phyloP scores from a whole-genome alignment of 129 eudicot species.

The Saposhnikovia divaricata region DNA sequence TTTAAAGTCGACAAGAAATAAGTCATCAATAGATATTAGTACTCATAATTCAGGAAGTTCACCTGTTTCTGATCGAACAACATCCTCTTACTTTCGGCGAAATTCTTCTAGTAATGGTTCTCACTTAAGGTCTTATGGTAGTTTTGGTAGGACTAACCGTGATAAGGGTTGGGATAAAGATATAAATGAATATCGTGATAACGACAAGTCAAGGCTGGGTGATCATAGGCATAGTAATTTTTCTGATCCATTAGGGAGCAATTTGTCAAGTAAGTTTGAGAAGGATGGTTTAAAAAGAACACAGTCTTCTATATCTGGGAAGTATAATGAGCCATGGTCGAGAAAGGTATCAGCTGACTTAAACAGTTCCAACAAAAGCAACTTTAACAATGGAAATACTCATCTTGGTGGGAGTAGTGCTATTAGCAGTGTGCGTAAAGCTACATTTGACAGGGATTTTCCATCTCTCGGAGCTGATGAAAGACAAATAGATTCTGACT shows the following conservation, averaged over 20 bases:
- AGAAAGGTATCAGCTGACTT: constrained; percentile 37
- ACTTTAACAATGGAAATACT: constrained; percentile 30
- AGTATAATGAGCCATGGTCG: constrained; percentile 50
- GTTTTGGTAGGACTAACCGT: constrained; percentile 56
- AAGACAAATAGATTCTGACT: constrained; percentile 38
- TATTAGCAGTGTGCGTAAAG: constrained; percentile 33
- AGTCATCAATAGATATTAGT: constrained; percentile 32
- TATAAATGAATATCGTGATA: constrained; percentile 32
- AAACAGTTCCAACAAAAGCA: constrained; percentile 30
- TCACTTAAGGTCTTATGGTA: constrained; percentile 26
- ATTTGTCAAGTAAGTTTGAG: constrained; percentile 45
- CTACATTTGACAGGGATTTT: constrained; percentile 70
- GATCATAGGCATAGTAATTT: constrained; percentile 46
- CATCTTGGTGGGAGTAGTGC: constrained; percentile 25
- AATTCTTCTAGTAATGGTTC: constrained; percentile 74
- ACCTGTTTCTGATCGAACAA: constrained; percentile 48
- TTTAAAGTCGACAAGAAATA: constrained; percentile 43
- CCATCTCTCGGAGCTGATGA: constrained; percentile 85
- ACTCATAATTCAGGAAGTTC: constrained; percentile 49
- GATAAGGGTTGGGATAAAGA: constrained; percentile 70
- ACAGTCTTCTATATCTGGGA: constrained; percentile 60
- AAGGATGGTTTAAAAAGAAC: constrained; percentile 70
- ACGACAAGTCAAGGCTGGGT: constrained; percentile 31
- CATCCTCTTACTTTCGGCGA: constrained; percentile 60
- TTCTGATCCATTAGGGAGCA: constrained; percentile 44